Evolutionary conservation across 2,329 filamentous ascomycete species (phyloP).

Genomic region (Blastomyces parvus): DNA sequence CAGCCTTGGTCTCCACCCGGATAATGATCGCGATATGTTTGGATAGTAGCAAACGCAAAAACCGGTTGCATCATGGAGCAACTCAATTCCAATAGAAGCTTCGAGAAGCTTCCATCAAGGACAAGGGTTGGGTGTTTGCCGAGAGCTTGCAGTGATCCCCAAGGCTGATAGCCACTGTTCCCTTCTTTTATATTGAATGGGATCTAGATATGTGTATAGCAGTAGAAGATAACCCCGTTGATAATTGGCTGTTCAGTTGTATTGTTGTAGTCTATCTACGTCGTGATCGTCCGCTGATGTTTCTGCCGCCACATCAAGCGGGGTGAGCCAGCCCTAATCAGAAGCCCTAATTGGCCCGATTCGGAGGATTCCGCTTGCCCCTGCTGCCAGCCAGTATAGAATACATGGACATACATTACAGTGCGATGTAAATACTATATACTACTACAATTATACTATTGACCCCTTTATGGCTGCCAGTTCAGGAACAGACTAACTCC

Average conservation of each 20-base stretch:
- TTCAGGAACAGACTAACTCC: background rate
- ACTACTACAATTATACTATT: background rate
- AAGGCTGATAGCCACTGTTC: background rate
- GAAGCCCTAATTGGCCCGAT: conserved; percentile 8
- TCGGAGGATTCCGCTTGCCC: background rate
- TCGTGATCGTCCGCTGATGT: background rate
- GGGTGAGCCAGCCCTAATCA: conserved; percentile 4
- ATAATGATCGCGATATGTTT: background rate
- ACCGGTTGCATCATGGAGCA: conserved; percentile 7
- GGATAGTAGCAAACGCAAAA: background rate
- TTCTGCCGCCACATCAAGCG: background rate
- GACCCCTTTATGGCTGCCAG: background rate
- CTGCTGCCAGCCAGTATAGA: background rate
- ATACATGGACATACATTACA: too few relatives aligned
- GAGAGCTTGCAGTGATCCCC: background rate
- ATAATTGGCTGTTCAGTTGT: background rate
- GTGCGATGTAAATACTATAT: too few relatives aligned
- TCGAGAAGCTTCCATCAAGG: conserved; percentile 28
- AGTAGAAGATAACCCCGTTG: background rate
- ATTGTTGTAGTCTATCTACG: too few relatives aligned
- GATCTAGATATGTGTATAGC: background rate
- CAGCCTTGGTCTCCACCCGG: background rate
- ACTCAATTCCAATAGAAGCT: conserved; percentile 22
- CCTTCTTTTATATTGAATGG: too few relatives aligned
- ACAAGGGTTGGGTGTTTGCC: background rate